phyloP scores from a whole-genome alignment of 306 rosid species.

The Lathyrus tuberosus region DNA sequence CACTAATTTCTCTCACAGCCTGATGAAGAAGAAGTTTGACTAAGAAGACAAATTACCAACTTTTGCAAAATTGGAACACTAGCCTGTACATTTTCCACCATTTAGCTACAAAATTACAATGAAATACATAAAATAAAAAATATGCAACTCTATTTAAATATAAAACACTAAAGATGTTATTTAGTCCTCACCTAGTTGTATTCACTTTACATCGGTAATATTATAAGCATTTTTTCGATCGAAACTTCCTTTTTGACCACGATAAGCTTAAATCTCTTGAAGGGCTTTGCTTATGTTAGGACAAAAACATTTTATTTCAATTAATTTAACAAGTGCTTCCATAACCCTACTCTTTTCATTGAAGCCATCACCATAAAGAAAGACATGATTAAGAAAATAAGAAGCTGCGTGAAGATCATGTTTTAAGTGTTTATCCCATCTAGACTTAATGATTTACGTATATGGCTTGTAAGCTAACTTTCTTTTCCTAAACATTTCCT shows the following conservation, averaged over 20 bases:
- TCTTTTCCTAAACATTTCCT: no score
- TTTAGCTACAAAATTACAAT: neutral
- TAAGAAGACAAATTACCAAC: neutral
- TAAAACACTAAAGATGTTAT: neutral
- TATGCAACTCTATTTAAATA: neutral
- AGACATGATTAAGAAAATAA: neutral
- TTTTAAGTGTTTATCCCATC: neutral
- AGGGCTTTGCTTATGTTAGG: neutral
- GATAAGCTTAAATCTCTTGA: neutral
- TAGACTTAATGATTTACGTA: no score
- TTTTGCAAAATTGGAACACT: neutral
- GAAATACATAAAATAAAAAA: neutral
- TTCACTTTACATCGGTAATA: neutral
- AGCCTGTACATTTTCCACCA: neutral
- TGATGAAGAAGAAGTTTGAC: neutral
- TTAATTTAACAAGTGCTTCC: neutral
- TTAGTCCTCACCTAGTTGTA: neutral
- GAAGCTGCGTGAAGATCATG: neutral
- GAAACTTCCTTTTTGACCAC: no score
- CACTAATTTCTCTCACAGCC: neutral
- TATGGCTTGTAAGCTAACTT: no score
- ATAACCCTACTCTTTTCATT: neutral
- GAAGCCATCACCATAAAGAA: neutral
- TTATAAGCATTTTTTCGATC: neutral
- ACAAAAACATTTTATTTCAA: neutral